Conservation (phyloP, 2,329 filamentous ascomycete genomes). For the Phaeosphaeria sp. region DNA sequence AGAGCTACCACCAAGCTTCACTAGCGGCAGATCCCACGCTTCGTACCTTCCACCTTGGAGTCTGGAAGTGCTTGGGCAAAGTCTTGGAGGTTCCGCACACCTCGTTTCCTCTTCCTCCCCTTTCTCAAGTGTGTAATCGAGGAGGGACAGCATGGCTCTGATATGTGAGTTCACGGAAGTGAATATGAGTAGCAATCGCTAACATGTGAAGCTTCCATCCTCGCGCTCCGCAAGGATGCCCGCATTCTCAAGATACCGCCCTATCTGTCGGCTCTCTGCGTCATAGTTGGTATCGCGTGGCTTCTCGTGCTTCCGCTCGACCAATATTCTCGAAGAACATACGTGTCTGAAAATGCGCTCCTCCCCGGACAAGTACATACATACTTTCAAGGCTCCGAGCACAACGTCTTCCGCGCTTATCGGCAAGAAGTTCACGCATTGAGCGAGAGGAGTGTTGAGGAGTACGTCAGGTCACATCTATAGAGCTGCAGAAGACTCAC, state of each 20-base stretch:
- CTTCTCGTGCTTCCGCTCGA: conserved; percentile 88
- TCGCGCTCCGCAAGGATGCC: conserved; percentile 79
- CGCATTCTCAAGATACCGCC: conserved; percentile 83
- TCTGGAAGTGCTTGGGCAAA: conserved; percentile 14
- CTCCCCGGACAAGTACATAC: conserved; percentile 96
- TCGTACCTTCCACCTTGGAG: conserved; percentile 21
- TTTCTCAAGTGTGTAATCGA: conserved; percentile 13
- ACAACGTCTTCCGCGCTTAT: conserved; percentile 92
- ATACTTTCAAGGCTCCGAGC: conserved; percentile 95
- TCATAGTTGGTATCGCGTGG: conserved; percentile 86
- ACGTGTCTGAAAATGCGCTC: conserved; percentile 97
- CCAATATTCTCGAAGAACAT: conserved; percentile 88
- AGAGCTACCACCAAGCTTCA: background rate
- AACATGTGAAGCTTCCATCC: conserved; percentile 57
- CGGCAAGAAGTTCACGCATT: conserved; percentile 79
- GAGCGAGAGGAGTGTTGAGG: conserved; percentile 49
- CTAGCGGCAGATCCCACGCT: conserved; percentile 9
- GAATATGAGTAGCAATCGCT: conserved; percentile 10
- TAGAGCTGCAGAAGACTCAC: conserved; percentile 7
- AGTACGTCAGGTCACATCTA: conserved; percentile 33
- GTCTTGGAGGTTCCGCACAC: conserved; percentile 9
- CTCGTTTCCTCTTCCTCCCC: conserved; percentile 1
- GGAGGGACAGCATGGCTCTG: conserved; percentile 41
- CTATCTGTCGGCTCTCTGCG: conserved; percentile 84
- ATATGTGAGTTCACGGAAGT: conserved; percentile 34